Percentiles rank a stretch among this genome's conserved stretches.
Conservation (phyloP, 2,329 filamentous ascomycete genomes). For the Salinomyces thailandicus region DNA sequence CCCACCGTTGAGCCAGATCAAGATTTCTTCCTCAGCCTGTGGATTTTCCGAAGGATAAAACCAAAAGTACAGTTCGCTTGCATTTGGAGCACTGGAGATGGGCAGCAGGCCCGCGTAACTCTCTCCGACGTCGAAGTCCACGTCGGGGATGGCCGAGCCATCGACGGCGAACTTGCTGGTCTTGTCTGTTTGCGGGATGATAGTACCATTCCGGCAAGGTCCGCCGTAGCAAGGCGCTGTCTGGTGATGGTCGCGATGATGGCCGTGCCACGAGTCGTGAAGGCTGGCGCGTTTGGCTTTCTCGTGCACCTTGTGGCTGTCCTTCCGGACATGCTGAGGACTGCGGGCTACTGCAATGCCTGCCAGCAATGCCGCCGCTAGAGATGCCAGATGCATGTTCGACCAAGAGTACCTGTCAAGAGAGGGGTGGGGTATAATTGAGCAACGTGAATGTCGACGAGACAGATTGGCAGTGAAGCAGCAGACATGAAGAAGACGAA, state of each 20-base stretch:
- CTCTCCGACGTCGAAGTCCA: conserved; percentile 28
- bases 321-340: conserved; percentile 18
- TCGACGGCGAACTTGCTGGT: conserved; percentile 33
- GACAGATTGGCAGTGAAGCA: too few relatives aligned
- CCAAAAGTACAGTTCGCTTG: conserved; percentile 38
- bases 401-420: too few relatives aligned
- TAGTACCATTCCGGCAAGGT: conserved; percentile 9
- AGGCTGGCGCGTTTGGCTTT: neutral
- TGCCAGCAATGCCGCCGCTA: conserved; percentile 6
- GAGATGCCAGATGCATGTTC: conserved; percentile 4
- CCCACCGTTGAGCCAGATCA: conserved; percentile 32
- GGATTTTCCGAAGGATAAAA: conserved; percentile 35
- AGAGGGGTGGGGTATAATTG: too few relatives aligned
- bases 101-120: conserved; percentile 25
- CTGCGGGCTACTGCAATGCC: conserved; percentile 11
- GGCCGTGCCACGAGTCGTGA: neutral
- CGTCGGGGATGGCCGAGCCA: conserved; percentile 23
- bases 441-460: too few relatives aligned
- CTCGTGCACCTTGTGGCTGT: conserved; percentile 6
- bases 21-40: conserved; percentile 33
- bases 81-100: conserved; percentile 19
- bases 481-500: neutral
- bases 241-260: conserved; percentile 3
- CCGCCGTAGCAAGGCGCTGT: conserved; percentile 10
- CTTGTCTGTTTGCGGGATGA: conserved; percentile 34